Percentiles rank a stretch among this genome's conserved stretches.
Conservation (phyloP, 2,329 filamentous ascomycete genomes). For the Magnaporthales sp. region DNA sequence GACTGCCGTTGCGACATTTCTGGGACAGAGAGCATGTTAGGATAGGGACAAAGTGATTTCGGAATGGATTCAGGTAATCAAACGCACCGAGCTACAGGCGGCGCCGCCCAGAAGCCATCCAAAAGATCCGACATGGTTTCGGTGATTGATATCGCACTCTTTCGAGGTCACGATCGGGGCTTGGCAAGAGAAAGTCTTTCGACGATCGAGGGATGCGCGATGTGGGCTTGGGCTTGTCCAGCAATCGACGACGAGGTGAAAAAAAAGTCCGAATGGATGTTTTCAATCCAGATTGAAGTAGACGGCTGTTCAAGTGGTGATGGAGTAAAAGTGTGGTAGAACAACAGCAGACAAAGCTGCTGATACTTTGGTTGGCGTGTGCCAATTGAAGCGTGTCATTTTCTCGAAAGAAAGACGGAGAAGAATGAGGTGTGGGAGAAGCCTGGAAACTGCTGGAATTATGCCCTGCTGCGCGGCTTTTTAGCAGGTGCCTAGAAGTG, state of each 20-base stretch:
- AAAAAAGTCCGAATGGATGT: background rate
- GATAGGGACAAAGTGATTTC: background rate
- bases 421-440: background rate
- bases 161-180: background rate
- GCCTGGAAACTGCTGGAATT: background rate
- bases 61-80: background rate
- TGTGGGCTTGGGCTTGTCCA: background rate
- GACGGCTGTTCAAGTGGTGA: background rate
- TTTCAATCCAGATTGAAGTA: background rate
- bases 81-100: slow-evolving; percentile 32
- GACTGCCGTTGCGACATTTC: slow-evolving; percentile 58
- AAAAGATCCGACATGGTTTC: slow-evolving; percentile 29
- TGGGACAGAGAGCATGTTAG: slow-evolving; percentile 23
- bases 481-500: background rate
- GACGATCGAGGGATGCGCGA: background rate
- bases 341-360: slow-evolving; percentile 3
- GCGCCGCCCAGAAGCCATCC: slow-evolving; percentile 30
- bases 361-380: slow-evolving; percentile 1
- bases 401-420: slow-evolving; percentile 1
- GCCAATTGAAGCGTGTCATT: slow-evolving; percentile 9
- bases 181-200: background rate
- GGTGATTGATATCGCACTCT: background rate
- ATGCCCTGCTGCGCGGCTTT: background rate
- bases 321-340: background rate
- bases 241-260: background rate